Evolutionary conservation across 345 rosid species (phyloP).

Genomic region (Trapa bicornis): DNA sequence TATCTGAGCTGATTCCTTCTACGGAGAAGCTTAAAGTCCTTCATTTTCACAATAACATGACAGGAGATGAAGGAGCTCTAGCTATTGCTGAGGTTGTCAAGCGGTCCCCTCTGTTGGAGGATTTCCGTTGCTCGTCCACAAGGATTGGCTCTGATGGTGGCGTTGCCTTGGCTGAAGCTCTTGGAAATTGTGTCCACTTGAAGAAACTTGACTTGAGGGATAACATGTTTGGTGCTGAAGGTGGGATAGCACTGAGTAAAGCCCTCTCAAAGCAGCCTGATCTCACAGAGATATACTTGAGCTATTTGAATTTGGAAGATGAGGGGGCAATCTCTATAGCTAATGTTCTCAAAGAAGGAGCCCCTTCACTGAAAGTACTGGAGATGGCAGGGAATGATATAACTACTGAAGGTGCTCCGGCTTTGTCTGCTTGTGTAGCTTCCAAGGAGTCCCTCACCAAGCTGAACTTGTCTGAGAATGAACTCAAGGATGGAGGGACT

Average conservation of each 20-base stretch:
- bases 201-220: conserved; percentile 81
- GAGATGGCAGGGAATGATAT: conserved; percentile 94
- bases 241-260: conserved; percentile 64
- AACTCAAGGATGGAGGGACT: conserved; percentile 75
- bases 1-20: conserved; percentile 75
- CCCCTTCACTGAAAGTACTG: conserved; percentile 50
- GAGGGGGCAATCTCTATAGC: conserved; percentile 55
- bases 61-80: conserved; percentile 71
- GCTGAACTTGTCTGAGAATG: conserved; percentile 83
- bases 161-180: conserved; percentile 62
- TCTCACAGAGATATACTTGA: conserved; percentile 62
- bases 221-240: conserved; percentile 74
- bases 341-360: conserved; percentile 56
- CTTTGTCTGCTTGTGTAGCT: conserved; percentile 50
- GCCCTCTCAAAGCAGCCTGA: conserved; percentile 44
- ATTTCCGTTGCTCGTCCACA: conserved; percentile 80
- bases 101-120: conserved; percentile 50
- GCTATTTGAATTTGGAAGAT: conserved; percentile 80
- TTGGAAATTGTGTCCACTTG: conserved; percentile 43
- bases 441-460: conserved; percentile 42
- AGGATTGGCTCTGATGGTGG: conserved; percentile 81
- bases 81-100: conserved; percentile 63
- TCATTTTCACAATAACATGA: conserved; percentile 90
- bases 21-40: conserved; percentile 65
- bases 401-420: conserved; percentile 52